phyloP scores from a whole-genome alignment of 1,284 basidiomycete genomes.

The Pyrrhoderma lamaoense region DNA sequence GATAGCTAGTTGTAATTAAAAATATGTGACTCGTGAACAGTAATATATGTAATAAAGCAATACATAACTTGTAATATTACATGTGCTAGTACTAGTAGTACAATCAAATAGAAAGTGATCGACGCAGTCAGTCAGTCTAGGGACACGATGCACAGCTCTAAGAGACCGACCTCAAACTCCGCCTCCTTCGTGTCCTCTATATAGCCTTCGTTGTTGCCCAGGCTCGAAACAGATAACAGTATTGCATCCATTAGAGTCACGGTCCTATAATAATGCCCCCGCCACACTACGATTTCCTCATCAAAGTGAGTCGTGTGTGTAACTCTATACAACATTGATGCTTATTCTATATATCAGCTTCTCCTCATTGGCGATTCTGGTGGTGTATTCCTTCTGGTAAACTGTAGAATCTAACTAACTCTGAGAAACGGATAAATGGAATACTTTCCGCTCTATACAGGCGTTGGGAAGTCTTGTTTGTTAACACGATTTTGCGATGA shows the following conservation, averaged over 20 bases:
- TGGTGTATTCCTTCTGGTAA: slow-evolving; percentile 27
- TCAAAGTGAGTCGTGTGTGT: slow-evolving; percentile 56
- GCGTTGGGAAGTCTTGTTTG: slow-evolving; percentile 98
- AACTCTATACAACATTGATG: slow-evolving; percentile 1
- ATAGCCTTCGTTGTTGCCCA: background rate
- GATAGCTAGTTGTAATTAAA: no score
- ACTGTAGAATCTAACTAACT: slow-evolving; percentile 4
- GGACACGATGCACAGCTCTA: no score
- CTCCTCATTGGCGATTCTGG: slow-evolving; percentile 96
- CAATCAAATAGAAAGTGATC: no score
- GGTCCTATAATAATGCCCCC: slow-evolving; percentile 54
- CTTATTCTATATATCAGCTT: slow-evolving; percentile 43
- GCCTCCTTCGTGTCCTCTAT: background rate
- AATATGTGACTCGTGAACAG: no score
- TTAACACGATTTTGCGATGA: slow-evolving; percentile 99
- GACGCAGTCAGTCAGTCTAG: no score
- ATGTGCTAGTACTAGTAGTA: no score
- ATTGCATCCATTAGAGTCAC: background rate
- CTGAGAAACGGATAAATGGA: background rate
- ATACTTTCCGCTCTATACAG: slow-evolving; percentile 33
- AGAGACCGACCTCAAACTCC: no score
- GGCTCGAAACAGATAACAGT: background rate
- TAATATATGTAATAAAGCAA: no score
- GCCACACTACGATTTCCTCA: slow-evolving; percentile 87
- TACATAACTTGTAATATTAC: no score